Evolutionary conservation across 441 rosid genomes (phyloP).

Genomic region (Melastoma candidum): DNA sequence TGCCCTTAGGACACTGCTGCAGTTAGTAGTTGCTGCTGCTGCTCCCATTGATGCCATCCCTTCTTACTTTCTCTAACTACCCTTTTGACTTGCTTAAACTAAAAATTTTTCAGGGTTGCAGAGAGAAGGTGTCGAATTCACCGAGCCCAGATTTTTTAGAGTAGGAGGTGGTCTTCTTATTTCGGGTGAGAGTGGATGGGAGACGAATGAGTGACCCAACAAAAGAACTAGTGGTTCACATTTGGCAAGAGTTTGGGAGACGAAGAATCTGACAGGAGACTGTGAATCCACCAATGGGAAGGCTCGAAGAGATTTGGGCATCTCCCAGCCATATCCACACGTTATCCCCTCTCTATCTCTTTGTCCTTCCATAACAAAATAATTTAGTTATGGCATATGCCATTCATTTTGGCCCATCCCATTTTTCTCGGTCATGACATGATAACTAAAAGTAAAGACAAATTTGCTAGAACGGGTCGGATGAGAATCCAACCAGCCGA

Average conservation of each 20-base stretch:
- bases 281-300: constrained; percentile 51
- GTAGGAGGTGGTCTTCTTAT: constrained; percentile 4
- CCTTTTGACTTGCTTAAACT: too few relatives aligned
- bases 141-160: neutral
- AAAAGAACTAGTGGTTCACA: constrained; percentile 10
- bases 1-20: neutral
- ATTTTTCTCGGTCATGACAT: too few relatives aligned
- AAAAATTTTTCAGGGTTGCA: too few relatives aligned
- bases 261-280: constrained; percentile 31
- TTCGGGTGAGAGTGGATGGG: constrained; percentile 12
- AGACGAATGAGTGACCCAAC: constrained; percentile 1
- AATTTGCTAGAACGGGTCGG: too few relatives aligned
- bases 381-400: too few relatives aligned
- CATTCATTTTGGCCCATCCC: too few relatives aligned
- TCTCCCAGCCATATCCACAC: constrained; percentile 55
- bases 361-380: neutral
- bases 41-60: constrained; percentile 37
- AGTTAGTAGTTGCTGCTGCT: constrained; percentile 8
- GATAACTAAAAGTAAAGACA: too few relatives aligned
- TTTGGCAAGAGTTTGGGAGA: constrained; percentile 32
- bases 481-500: too few relatives aligned
- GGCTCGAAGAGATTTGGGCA: constrained; percentile 49
- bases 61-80: neutral
- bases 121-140: neutral
- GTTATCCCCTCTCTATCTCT: constrained; percentile 15